Percentiles rank a stretch among this genome's conserved stretches.
These are phyloP conservation scores for Hypoxylon sp. DNA, from an alignment of 2,329 filamentous ascomycete species.

Conservation along the genomic window DNA sequence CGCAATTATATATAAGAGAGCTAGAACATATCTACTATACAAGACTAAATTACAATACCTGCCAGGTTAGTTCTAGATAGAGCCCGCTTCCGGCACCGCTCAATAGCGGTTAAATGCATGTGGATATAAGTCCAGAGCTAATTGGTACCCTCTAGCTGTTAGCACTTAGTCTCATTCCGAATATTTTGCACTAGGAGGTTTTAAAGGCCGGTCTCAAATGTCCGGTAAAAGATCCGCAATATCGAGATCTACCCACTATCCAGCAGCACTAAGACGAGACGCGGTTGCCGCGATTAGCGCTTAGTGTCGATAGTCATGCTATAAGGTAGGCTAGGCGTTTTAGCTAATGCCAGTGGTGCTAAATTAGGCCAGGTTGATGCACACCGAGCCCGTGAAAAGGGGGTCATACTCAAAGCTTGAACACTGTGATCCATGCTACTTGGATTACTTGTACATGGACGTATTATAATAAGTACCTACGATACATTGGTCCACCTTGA, in stretches of 20 bases:
- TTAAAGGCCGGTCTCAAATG: background rate
- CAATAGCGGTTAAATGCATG: constrained; percentile 9
- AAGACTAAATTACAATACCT: too few species aligned
- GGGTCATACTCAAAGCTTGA: background rate
- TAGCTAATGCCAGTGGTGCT: constrained; percentile 4
- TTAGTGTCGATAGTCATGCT: background rate
- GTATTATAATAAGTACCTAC: background rate
- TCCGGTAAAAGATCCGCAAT: background rate
- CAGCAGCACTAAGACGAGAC: background rate
- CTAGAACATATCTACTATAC: background rate
- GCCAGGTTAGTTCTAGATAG: background rate
- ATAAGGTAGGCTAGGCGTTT: constrained; percentile 2
- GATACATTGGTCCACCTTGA: background rate
- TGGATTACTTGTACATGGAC: background rate
- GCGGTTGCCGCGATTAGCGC: constrained; percentile 6
- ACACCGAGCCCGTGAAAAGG: background rate
- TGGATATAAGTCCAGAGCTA: constrained; percentile 6
- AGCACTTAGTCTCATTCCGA: background rate
- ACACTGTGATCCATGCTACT: background rate
- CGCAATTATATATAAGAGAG: background rate
- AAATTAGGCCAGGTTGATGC: background rate
- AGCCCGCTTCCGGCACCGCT: background rate
- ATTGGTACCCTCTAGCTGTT: background rate
- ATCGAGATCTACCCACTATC: background rate
- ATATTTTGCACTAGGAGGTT: too few species aligned